Percentiles rank a stretch among this genome's conserved stretches.
Evolutionary conservation across 768 basidiomycete species (phyloP).

Genomic region (Hypholoma fasciculare): DNA sequence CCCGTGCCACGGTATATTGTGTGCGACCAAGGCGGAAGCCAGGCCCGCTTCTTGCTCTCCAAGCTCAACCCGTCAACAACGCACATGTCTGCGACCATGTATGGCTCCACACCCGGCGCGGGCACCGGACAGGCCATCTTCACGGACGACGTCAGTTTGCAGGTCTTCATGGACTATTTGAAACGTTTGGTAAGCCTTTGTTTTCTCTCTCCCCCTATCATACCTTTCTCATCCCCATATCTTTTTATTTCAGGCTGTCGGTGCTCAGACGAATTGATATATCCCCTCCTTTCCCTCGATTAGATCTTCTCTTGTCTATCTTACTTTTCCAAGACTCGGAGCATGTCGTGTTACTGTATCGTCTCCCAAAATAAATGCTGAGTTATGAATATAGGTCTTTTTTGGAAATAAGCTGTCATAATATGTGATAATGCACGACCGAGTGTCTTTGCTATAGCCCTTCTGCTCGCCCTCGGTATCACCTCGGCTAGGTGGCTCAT

Average conservation of each 20-base stretch:
- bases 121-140: constrained; percentile 90
- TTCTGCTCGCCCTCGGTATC: too few species aligned
- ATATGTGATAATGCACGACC: too few species aligned
- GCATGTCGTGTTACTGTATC: background rate
- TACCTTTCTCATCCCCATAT: background rate
- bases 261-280: constrained; percentile 14
- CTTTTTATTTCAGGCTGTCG: constrained; percentile 8
- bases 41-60: constrained; percentile 95
- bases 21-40: constrained; percentile 95
- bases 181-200: constrained; percentile 73
- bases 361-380: constrained; percentile 6
- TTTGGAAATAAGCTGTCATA: too few species aligned
- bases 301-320: constrained; percentile 5
- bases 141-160: constrained; percentile 97
- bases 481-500: too few species aligned
- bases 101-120: constrained; percentile 71
- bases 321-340: constrained; percentile 1
- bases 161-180: constrained; percentile 97
- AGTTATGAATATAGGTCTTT: background rate
- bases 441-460: too few species aligned
- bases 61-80: constrained; percentile 98
- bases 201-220: background rate
- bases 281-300: background rate
- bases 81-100: constrained; percentile 91
- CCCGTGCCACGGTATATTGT: constrained; percentile 98